Conservation (phyloP, 2,329 filamentous ascomycete species). For the Chaetomium sp. region DNA sequence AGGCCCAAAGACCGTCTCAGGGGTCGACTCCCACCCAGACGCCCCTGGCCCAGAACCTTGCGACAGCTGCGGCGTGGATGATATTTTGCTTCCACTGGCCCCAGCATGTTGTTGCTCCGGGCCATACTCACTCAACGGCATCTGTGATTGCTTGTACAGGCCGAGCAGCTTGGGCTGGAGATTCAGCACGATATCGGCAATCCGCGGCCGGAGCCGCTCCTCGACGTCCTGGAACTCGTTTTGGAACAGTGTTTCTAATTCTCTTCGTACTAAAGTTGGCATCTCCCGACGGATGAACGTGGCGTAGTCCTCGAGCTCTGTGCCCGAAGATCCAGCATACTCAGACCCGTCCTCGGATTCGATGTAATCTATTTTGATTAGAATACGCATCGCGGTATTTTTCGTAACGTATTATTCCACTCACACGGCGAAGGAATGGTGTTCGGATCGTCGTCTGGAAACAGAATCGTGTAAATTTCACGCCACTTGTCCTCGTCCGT, state of each 20-base stretch:
- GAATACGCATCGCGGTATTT: background rate
- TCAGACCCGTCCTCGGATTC: constrained; percentile 11
- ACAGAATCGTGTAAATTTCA: constrained; percentile 24
- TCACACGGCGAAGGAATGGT: constrained; percentile 20
- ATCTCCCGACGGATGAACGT: constrained; percentile 22
- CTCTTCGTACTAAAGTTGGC: constrained; percentile 22
- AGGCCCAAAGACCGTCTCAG: background rate
- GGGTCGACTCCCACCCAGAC: background rate
- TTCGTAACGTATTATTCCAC: background rate
- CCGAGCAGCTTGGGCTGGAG: constrained; percentile 19
- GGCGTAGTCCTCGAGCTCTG: constrained; percentile 21
- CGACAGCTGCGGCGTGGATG: constrained; percentile 3
- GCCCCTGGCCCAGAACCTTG: background rate
- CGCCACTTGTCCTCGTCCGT: constrained; percentile 24
- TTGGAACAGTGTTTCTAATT: constrained; percentile 20
- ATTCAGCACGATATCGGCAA: constrained; percentile 21
- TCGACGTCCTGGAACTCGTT: constrained; percentile 20
- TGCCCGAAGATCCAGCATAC: background rate
- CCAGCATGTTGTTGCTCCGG: constrained; percentile 4
- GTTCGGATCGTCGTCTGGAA: constrained; percentile 20
- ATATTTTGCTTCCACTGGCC: background rate
- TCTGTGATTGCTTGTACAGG: constrained; percentile 21
- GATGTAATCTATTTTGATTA: constrained; percentile 12
- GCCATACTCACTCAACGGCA: constrained; percentile 20
- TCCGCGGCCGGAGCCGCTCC: constrained; percentile 17